Evolutionary conservation across 352 stramenopile species (phyloP), one percentile per base, ranked within the genome.

Genomic region (Pythium pyrilobum): DNA sequence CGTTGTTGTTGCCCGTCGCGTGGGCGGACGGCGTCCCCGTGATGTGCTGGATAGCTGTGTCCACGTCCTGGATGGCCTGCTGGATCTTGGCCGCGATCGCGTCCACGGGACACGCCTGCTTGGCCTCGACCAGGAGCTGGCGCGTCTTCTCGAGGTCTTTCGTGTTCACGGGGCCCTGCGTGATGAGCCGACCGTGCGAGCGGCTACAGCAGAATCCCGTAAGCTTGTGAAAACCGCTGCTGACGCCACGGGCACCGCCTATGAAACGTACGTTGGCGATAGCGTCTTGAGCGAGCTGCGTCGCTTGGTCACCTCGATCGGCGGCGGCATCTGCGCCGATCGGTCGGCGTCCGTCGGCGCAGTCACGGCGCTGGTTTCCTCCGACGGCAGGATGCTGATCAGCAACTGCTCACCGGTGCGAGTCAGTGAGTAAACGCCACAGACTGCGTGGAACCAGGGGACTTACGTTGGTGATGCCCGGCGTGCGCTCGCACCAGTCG

Each of bases 401-500:
- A 91, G 44, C 25, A 93, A 85, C 80, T 91, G 36, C 9, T 36
- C 43, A 6, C 37, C n/a, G n/a, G n/a, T n/a, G n/a, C n/a, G n/a
- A n/a, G n/a, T n/a, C n/a, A n/a, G n/a, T n/a, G n/a, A n/a, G n/a
- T n/a, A n/a, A n/a, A n/a, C n/a, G n/a, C n/a, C n/a, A n/a, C n/a
- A 32, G 52, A 5, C 1, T 9, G n/a, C 12, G 56, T 8, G 2
- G 23, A 23, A 52, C 33, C 1, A 56, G 16, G 7, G 16, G 56
- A 43, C 71, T 33, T 62, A 93, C 82, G 31, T 89, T 83, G 1
- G 72, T 76, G 53, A 93, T 77, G 8, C 77, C 77, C 1, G 87
- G 84, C 5, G 80, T 93, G 52, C 66, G 71, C 42, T 91, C 77
- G 57, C 88, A 92, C 85, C 85, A 96, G 18, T 78, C 70, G 42